Evolutionary conservation across 805 yeast genomes (phyloP).

Genomic region (Candida namnaoensis): DNA sequence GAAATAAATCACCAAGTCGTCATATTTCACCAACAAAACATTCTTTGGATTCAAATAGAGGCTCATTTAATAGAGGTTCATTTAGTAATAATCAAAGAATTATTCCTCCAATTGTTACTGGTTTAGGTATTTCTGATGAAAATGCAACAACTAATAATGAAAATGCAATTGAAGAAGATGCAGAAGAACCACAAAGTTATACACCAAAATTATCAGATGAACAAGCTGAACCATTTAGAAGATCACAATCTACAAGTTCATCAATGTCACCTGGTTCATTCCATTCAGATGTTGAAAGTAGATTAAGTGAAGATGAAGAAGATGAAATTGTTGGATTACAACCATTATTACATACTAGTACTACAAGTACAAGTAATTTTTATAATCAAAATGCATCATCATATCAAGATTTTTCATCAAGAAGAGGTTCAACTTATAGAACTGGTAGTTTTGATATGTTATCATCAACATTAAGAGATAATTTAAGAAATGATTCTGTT

Average conservation of each 20-base stretch:
- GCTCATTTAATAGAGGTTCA: no score
- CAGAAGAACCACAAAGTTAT: background rate
- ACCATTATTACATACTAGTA: slow-evolving; percentile 17
- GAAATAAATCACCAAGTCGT: background rate
- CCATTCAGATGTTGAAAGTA: background rate
- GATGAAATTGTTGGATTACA: slow-evolving; percentile 14
- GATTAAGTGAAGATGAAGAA: background rate
- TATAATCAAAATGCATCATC: background rate
- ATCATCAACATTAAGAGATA: slow-evolving; percentile 20
- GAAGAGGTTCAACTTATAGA: background rate
- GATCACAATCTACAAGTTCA: slow-evolving; percentile 2
- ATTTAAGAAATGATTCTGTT: slow-evolving; percentile 20
- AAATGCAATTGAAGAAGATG: slow-evolving; percentile 1
- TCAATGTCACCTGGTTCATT: slow-evolving; percentile 5
- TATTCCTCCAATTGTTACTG: no score
- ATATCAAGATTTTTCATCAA: background rate
- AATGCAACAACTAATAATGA: no score
- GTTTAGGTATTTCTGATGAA: no score
- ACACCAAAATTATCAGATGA: background rate
- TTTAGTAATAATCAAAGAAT: no score
- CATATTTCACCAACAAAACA: background rate
- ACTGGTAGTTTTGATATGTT: slow-evolving; percentile 8
- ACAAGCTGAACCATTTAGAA: background rate
- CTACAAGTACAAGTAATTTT: background rate
- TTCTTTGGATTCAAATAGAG: no score